phyloP scores from a whole-genome alignment of 1,139 yeast species.

The Saccharomyces hybrid region DNA sequence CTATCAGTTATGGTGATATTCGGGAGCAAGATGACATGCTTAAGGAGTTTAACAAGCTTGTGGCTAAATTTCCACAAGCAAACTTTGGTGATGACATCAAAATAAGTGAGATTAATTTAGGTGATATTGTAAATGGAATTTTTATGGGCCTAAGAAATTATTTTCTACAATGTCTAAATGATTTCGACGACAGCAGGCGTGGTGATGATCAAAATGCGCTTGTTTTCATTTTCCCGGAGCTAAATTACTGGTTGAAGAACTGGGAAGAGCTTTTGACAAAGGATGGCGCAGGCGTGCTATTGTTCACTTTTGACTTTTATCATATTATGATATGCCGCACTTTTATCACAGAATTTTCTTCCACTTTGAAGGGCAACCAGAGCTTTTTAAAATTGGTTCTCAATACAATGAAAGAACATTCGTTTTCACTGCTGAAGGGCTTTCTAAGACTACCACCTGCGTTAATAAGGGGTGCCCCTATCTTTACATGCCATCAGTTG shows the following conservation, averaged over 20 bases:
- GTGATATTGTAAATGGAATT: constrained; percentile 29
- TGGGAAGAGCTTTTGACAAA: constrained; percentile 39
- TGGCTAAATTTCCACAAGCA: constrained; percentile 39
- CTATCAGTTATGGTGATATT: constrained; percentile 40
- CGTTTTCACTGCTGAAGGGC: constrained; percentile 38
- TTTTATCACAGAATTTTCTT: constrained; percentile 27
- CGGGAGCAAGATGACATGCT: constrained; percentile 22
- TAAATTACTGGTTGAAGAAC: constrained; percentile 36
- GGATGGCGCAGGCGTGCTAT: constrained; percentile 40
- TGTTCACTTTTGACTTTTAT: constrained; percentile 40
- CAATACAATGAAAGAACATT: constrained; percentile 37
- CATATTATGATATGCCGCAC: constrained; percentile 39
- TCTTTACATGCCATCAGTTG: constrained; percentile 41
- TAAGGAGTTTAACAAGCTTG: constrained; percentile 34
- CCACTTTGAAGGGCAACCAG: constrained; percentile 15
- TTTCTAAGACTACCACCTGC: constrained; percentile 40
- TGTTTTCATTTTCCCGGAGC: constrained; percentile 28
- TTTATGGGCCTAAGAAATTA: constrained; percentile 25
- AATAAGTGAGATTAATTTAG: constrained; percentile 41
- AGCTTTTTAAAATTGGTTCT: constrained; percentile 27
- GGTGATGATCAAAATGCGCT: constrained; percentile 1
- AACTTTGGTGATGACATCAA: constrained; percentile 46
- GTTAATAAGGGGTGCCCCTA: constrained; percentile 45
- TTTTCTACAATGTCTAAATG: constrained; percentile 14
- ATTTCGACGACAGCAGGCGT: constrained; percentile 3